These are phyloP conservation scores for Fusarium mangiferae DNA, from an alignment of 2,329 filamentous ascomycete genomes.

Conservation along the genomic window DNA sequence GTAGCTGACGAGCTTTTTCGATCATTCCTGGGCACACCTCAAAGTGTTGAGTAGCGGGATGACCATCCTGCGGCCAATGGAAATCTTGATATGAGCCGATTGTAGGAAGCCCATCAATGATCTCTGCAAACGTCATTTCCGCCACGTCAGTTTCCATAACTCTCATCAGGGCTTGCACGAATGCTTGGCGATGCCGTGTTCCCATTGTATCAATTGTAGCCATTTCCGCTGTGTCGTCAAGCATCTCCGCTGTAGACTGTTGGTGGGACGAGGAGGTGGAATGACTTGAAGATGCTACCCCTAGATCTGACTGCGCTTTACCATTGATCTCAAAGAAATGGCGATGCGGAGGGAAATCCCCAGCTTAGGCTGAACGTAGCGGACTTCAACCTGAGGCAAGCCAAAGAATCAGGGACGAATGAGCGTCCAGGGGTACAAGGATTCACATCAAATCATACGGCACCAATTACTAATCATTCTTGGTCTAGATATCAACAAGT, in stretches of 20 bases:
- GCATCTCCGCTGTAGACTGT: neutral
- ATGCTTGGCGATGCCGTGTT: neutral
- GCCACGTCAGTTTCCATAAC: neutral
- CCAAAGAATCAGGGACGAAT: neutral
- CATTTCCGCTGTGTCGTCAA: neutral
- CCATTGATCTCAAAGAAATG: neutral
- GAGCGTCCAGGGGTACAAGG: neutral
- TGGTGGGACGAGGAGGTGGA: neutral
- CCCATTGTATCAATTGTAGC: neutral
- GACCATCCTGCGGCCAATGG: neutral
- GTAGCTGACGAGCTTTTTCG: neutral
- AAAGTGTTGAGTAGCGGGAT: neutral
- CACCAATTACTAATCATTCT: neutral
- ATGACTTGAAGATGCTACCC: accelerated
- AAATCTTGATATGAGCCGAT: neutral
- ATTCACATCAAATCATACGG: neutral
- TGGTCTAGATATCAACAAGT: neutral
- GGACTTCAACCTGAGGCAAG: neutral
- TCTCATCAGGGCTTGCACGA: neutral
- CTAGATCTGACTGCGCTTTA: neutral
- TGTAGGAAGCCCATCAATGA: constrained; percentile 17
- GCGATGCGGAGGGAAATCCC: too few relatives aligned
- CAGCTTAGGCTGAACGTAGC: neutral
- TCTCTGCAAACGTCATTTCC: constrained; percentile 1
- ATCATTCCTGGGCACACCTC: constrained; percentile 1